phyloP scores from a whole-genome alignment of 805 yeast genomes.

The Metschnikowia kunwiensis region DNA sequence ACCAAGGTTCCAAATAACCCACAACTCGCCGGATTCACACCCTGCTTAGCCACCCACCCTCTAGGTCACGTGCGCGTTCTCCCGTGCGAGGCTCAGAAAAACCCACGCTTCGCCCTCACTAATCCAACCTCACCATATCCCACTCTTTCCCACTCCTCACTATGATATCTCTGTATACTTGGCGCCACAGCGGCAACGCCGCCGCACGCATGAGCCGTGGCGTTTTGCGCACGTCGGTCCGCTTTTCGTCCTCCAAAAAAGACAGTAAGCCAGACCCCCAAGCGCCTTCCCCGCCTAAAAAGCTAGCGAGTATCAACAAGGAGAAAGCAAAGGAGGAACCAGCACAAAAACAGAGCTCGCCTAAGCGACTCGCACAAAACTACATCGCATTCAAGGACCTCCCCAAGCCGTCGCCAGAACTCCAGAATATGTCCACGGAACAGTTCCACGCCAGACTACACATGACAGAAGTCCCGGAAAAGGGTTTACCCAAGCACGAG shows the following conservation, averaged over 20 bases:
- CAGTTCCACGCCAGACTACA: slow-evolving; percentile 16
- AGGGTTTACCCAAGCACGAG: slow-evolving; percentile 5
- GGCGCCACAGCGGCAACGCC: not conserved
- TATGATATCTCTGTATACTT: no score
- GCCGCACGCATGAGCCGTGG: not conserved
- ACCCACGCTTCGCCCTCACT: no score
- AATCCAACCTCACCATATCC: no score
- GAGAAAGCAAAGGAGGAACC: slow-evolving; percentile 5
- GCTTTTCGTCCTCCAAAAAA: slow-evolving; percentile 18
- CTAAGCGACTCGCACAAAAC: slow-evolving; percentile 8
- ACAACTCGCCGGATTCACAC: no score
- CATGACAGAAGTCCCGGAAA: slow-evolving; percentile 11
- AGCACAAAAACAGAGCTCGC: not conserved
- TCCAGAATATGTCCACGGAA: slow-evolving; percentile 15
- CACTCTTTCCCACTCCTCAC: no score
- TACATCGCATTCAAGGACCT: slow-evolving; percentile 31
- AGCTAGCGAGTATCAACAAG: slow-evolving; percentile 8
- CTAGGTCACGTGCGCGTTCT: no score
- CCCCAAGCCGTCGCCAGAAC: slow-evolving; percentile 28
- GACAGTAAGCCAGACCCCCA: slow-evolving; percentile 11
- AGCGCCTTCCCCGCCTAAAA: slow-evolving; percentile 6
- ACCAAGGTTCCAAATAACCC: no score
- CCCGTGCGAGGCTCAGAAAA: no score
- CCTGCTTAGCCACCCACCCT: no score
- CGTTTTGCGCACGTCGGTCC: slow-evolving; percentile 4